phyloP scores from a whole-genome alignment of 345 rosid species.

The Pistacia vera region DNA sequence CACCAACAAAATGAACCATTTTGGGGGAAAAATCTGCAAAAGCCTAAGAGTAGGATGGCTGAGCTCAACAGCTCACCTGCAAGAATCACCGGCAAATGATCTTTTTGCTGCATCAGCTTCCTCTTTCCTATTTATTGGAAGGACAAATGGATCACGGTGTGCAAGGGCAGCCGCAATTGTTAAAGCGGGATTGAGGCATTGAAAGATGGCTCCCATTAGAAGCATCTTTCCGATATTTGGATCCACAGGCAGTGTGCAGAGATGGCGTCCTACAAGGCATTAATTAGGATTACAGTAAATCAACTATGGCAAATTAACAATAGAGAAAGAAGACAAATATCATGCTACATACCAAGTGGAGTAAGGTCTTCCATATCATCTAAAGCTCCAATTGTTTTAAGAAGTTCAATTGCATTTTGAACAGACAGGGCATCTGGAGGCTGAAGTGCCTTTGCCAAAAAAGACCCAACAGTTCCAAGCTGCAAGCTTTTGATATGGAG shows the following conservation, averaged over 20 bases:
- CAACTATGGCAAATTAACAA: constrained; percentile 13
- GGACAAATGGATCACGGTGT: constrained; percentile 88
- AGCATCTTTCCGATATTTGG: constrained; percentile 98
- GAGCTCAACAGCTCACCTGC: constrained; percentile 58
- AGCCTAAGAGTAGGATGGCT: constrained; percentile 8
- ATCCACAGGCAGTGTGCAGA: constrained; percentile 80
- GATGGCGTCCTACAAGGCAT: constrained; percentile 68
- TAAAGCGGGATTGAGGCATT: constrained; percentile 90
- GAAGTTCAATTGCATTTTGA: constrained; percentile 94
- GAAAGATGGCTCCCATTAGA: constrained; percentile 89
- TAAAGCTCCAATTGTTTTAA: constrained; percentile 89
- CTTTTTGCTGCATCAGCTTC: constrained; percentile 92
- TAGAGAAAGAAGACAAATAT: constrained; percentile 8
- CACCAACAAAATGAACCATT: constrained; percentile 9
- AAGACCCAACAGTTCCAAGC: constrained; percentile 83
- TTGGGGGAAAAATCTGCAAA: background rate
- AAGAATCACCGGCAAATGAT: constrained; percentile 91
- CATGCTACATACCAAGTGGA: constrained; percentile 69
- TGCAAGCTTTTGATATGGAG: constrained; percentile 90
- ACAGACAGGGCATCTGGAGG: constrained; percentile 96
- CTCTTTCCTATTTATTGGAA: constrained; percentile 76
- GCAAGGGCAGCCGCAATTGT: constrained; percentile 97
- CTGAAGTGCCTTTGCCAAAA: constrained; percentile 94
- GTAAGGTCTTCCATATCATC: constrained; percentile 89
- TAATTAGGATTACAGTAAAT: constrained; percentile 15